Evolutionary conservation across 148 eudicot species (phyloP).

Genomic region (Camellia sinensis): DNA sequence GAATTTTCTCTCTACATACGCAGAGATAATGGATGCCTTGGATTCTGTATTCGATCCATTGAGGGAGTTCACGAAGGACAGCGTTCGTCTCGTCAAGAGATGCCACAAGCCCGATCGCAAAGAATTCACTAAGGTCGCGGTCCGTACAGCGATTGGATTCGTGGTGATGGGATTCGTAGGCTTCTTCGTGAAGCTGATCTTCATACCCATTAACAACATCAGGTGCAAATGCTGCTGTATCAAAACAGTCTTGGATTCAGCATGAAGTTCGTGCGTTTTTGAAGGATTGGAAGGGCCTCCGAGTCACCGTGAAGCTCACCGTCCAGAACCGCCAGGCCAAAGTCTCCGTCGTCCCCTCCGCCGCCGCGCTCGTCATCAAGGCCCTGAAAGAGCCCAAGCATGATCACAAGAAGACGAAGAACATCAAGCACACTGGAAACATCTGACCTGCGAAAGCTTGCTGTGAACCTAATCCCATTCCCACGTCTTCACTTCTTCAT

Average conservation of each 20-base stretch:
- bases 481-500: too few species aligned
- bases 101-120: conserved; percentile 65
- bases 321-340: too few species aligned
- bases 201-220: conserved; percentile 66
- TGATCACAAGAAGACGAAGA: too few species aligned
- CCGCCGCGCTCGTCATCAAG: too few species aligned
- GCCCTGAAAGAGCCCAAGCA: too few species aligned
- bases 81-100: conserved; percentile 54
- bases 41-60: conserved; percentile 51
- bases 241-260: not conserved
- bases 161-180: conserved; percentile 80
- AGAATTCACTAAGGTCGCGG: conserved; percentile 71
- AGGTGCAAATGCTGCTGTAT: not conserved
- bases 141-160: conserved; percentile 63
- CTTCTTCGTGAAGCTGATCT: conserved; percentile 65
- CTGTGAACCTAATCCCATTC: too few species aligned
- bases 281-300: too few species aligned
- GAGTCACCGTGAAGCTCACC: too few species aligned
- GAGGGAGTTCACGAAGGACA: conserved; percentile 58
- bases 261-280: too few species aligned
- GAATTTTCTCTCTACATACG: not conserved
- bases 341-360: too few species aligned
- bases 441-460: too few species aligned
- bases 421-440: too few species aligned
- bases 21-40: conserved; percentile 40